Conservation (phyloP, 208 protist species). For the Endotrypanum monterogeii region DNA sequence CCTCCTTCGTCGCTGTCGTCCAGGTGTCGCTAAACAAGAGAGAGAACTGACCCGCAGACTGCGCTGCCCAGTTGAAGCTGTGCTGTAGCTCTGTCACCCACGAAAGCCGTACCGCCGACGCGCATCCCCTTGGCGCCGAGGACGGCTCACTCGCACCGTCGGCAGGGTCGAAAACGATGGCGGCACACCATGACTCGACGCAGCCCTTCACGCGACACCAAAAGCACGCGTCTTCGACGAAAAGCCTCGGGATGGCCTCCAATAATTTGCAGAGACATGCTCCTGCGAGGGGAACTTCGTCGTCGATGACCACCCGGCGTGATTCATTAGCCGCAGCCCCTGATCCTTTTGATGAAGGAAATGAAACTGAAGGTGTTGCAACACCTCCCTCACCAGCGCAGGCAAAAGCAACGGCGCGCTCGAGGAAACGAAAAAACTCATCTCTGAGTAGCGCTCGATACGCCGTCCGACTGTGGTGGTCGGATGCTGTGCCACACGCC, state of each 20-base stretch:
- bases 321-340: background rate
- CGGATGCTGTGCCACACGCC: conserved; percentile 39
- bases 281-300: background rate
- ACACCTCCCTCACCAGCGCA: background rate
- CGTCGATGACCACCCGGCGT: background rate
- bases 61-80: conserved; percentile 67
- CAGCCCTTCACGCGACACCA: conserved; percentile 37
- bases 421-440: conserved; percentile 11
- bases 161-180: background rate
- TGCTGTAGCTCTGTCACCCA: conserved; percentile 34
- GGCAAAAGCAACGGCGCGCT: background rate
- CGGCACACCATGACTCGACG: conserved; percentile 28
- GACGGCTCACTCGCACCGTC: background rate
- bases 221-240: conserved; percentile 40
- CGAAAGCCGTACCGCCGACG: background rate
- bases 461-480: conserved; percentile 15
- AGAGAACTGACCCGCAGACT: conserved; percentile 43
- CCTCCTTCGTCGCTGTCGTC: background rate
- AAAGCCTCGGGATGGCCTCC: conserved; percentile 45
- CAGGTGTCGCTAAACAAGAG: conserved; percentile 26
- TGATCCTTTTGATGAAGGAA: background rate
- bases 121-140: background rate
- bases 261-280: conserved; percentile 37
- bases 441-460: conserved; percentile 13
- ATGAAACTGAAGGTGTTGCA: background rate